phyloP scores from a whole-genome alignment of 2,329 filamentous ascomycete species.

The Cladosporium sp. region DNA sequence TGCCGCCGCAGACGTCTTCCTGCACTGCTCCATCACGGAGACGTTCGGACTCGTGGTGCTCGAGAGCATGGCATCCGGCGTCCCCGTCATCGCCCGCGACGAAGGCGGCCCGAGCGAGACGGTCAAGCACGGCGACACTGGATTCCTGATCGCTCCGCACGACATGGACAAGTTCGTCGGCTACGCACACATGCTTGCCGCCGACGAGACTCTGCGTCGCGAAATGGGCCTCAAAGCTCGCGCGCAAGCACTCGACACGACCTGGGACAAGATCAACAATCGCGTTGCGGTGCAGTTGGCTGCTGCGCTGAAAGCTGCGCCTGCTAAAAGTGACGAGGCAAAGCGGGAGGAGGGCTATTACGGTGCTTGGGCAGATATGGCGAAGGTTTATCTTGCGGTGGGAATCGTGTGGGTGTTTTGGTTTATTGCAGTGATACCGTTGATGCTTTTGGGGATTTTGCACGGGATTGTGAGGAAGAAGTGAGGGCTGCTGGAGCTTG shows the following conservation, averaged over 20 bases:
- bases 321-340: conserved; percentile 21
- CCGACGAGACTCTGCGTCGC: conserved; percentile 46
- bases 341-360: conserved; percentile 29
- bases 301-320: conserved; percentile 40
- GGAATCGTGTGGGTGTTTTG: conserved; percentile 40
- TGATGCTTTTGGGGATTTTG: conserved; percentile 34
- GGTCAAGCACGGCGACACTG: conserved; percentile 59
- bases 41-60: conserved; percentile 71
- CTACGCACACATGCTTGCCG: conserved; percentile 53
- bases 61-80: conserved; percentile 69
- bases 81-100: conserved; percentile 68
- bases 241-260: conserved; percentile 61
- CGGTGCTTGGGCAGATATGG: conserved; percentile 30
- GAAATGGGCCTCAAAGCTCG: conserved; percentile 53
- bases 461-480: conserved; percentile 70
- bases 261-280: conserved; percentile 72
- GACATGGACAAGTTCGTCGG: conserved; percentile 61
- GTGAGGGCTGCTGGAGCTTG: conserved; percentile 58
- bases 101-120: conserved; percentile 70
- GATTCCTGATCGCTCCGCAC: conserved; percentile 61
- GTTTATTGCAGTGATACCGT: conserved; percentile 38
- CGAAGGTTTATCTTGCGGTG: conserved; percentile 34
- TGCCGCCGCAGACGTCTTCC: conserved; percentile 67
- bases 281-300: conserved; percentile 66
- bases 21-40: conserved; percentile 71